Evolutionary conservation across 768 basidiomycete species (phyloP), one percentile per base, ranked within the genome.

Genomic region (Dictyophora rubrovolvata): DNA sequence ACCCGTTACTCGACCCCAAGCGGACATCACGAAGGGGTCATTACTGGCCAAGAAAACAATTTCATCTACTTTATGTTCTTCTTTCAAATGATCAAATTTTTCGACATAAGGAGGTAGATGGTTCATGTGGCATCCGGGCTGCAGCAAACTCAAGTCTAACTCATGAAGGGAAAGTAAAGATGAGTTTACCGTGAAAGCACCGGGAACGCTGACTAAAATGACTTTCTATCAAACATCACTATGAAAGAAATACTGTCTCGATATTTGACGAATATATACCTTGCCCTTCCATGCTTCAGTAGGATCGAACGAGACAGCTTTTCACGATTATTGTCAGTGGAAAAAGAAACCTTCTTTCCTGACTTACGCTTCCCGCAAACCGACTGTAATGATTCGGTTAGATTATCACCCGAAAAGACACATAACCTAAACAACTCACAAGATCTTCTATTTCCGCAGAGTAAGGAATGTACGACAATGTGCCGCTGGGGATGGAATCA

Each of bases 241-340:
- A 37, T 5, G 12, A 17, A 56, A 47, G n/a, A 10, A 5, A 18
- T n/a, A 23, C 17, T 11, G 20, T 6, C n/a, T 5, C n/a, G 11
- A 18, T 17, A 6, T 2, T 2, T 36, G 3, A 51, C 21, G 62
- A 28, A 60, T 65, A 64, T 63, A 22, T n/a, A 56, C 55, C 55
- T 91, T 91, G 66, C 83, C 84, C 69, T 84, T 85, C 86, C 86
- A 89, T 51, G 79, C 75, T 60, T 82, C 74, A 23, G 81, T 87
- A 42, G 70, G 72, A 42, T 42, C 12, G 62, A 88, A 71, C 46
- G 73, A 73, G 49, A 71, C 69, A 37, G 83, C 86, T 86, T 67
- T n/a, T 56, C 56, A 53, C 47, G 33, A 42, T 33, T 16, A 37
- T 54, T 33, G 17, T 10, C 16, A 37, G 17, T 16, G 16, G 52